Evolutionary conservation across 2,329 filamentous ascomycete genomes (phyloP).

Genomic region (Aspergillus tanneri): DNA sequence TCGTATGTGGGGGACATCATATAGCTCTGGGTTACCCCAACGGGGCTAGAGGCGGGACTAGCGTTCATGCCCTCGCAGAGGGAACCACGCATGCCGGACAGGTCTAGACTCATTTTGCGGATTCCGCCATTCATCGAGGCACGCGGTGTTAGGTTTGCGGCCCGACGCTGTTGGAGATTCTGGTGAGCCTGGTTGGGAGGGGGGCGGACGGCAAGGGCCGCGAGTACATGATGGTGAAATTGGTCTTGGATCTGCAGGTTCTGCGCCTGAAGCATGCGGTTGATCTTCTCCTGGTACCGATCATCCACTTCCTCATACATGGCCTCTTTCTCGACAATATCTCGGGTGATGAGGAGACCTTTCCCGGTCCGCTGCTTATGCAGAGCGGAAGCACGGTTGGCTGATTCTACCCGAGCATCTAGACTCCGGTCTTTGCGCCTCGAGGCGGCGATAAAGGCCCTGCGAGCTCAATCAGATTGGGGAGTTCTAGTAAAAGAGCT

Average conservation of each 20-base stretch:
- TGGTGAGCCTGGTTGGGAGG: too few species aligned
- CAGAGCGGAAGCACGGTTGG: constrained; percentile 81
- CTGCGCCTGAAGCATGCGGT: constrained; percentile 40
- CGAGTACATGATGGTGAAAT: constrained; percentile 38
- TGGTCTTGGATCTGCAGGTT: constrained; percentile 40
- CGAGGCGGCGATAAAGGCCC: constrained; percentile 90
- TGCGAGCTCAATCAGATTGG: constrained; percentile 31
- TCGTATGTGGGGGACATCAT: constrained; percentile 29
- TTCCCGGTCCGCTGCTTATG: constrained; percentile 86
- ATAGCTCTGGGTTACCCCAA: constrained; percentile 23
- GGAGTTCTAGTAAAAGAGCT: not conserved
- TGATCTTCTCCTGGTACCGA: constrained; percentile 52
- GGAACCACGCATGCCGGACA: constrained; percentile 31
- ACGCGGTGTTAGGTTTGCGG: constrained; percentile 28
- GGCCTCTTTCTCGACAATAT: constrained; percentile 85
- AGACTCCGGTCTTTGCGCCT: constrained; percentile 80
- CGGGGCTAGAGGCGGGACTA: constrained; percentile 28
- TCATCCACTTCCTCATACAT: constrained; percentile 97
- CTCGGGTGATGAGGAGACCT: constrained; percentile 74
- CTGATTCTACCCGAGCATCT: constrained; percentile 85
- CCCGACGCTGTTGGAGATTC: constrained; percentile 28
- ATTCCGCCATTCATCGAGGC: constrained; percentile 26
- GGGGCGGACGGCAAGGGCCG: constrained; percentile 31
- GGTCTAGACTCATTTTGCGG: constrained; percentile 39
- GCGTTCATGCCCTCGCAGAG: constrained; percentile 26